Evolutionary conservation across 805 yeast species (phyloP).

Genomic region (Wickerhamiella qilinensis): DNA sequence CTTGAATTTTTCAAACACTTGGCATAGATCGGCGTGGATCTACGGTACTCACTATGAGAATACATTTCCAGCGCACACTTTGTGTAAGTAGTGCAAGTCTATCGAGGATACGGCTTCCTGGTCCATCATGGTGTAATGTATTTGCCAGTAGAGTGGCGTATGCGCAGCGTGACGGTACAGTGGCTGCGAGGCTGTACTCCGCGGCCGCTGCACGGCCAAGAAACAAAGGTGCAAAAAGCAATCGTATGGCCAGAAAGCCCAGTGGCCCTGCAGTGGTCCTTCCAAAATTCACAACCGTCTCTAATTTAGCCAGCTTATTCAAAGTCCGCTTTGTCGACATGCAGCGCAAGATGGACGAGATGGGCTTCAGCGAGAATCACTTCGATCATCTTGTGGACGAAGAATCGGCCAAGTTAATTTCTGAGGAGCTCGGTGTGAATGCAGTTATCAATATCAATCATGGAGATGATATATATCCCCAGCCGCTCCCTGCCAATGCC

Average conservation of each 20-base stretch:
- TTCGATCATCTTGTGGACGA: constrained; percentile 69
- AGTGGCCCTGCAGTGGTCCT: constrained; percentile 20
- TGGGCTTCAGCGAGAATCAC: constrained; percentile 58
- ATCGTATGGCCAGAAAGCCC: constrained; percentile 1
- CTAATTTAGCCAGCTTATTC: constrained; percentile 60
- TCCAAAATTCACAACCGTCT: constrained; percentile 65
- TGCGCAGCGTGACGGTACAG: too few relatives aligned
- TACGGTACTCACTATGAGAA: too few relatives aligned
- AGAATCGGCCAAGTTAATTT: constrained; percentile 73
- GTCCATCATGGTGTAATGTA: too few relatives aligned
- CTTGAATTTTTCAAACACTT: too few relatives aligned
- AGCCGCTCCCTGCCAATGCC: constrained; percentile 31
- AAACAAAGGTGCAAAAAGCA: not conserved
- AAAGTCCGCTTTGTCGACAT: constrained; percentile 48
- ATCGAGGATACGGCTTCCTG: too few relatives aligned
- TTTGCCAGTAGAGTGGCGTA: too few relatives aligned
- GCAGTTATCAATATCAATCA: constrained; percentile 36
- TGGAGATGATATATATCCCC: constrained; percentile 44
- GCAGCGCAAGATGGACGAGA: constrained; percentile 36
- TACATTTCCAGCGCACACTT: too few relatives aligned
- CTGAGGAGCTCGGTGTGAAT: constrained; percentile 75
- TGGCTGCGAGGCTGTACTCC: too few relatives aligned
- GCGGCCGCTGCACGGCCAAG: too few relatives aligned
- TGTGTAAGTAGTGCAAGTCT: too few relatives aligned
- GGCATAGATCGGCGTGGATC: too few relatives aligned